Evolutionary conservation across 345 rosid species (phyloP).

Genomic region (Dipteronia dyeriana): DNA sequence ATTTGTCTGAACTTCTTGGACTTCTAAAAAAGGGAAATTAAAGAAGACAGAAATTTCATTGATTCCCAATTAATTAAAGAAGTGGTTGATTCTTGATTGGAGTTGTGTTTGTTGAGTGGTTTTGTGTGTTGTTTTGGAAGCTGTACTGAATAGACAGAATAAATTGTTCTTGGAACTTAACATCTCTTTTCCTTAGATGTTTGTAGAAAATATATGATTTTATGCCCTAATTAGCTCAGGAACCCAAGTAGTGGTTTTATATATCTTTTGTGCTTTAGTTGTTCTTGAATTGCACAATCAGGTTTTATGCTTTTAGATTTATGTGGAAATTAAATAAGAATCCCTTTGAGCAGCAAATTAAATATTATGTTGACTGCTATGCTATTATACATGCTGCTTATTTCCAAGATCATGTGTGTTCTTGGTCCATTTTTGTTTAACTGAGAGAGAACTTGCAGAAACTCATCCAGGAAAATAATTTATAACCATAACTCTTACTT

Average conservation of each 20-base stretch:
- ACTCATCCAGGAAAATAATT: too few species aligned
- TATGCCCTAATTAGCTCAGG: not conserved
- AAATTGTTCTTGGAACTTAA: constrained; percentile 7
- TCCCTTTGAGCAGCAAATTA: not conserved
- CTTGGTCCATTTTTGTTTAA: not conserved
- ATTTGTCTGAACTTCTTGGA: not conserved
- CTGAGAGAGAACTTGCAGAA: too few species aligned
- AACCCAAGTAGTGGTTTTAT: not conserved
- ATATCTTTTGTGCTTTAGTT: not conserved
- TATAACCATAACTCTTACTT: too few species aligned
- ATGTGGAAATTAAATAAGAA: not conserved
- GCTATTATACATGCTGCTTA: not conserved
- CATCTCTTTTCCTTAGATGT: not conserved
- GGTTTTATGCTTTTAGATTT: not conserved
- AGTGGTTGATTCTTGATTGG: not conserved
- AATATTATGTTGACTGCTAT: not conserved
- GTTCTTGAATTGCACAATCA: not conserved
- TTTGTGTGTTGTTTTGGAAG: constrained; percentile 6
- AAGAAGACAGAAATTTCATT: not conserved
- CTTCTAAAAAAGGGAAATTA: not conserved
- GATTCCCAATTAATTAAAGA: not conserved
- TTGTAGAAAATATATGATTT: not conserved
- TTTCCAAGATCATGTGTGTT: not conserved
- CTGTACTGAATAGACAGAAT: not conserved
- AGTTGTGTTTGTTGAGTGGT: not conserved